A percentile compares a stretch with the other conserved stretches of the same genome.
phyloP scores from a whole-genome alignment of 768 basidiomycete species.

The Ramaria rubella region DNA sequence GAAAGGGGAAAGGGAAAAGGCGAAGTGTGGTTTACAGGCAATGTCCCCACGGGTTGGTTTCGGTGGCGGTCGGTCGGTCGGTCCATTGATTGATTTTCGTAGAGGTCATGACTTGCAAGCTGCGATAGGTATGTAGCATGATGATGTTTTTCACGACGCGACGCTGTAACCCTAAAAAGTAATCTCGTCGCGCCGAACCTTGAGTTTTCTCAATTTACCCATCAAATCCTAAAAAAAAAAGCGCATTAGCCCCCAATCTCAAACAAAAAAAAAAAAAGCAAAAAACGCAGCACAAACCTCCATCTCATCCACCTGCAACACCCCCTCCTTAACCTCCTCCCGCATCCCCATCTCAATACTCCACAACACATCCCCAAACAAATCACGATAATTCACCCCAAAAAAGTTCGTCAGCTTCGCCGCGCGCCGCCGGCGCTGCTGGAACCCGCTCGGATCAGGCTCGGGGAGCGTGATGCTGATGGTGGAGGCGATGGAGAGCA shows the following conservation, averaged over 20 bases:
- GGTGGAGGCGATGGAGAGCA: background rate
- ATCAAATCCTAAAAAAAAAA: conserved; percentile 40
- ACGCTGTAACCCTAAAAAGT: too few species aligned
- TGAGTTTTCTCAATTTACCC: conserved; percentile 27
- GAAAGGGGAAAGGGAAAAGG: too few species aligned
- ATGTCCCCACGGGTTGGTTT: too few species aligned
- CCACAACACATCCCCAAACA: conserved; percentile 71
- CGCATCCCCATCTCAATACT: conserved; percentile 72
- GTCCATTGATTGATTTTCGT: too few species aligned
- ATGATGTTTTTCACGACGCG: too few species aligned
- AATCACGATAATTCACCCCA: conserved; percentile 75
- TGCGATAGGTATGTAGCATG: too few species aligned
- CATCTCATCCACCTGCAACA: conserved; percentile 58
- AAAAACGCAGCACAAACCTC: conserved; percentile 39
- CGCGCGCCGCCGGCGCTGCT: conserved; percentile 62
- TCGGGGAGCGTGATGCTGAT: conserved; percentile 8
- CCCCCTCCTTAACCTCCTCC: conserved; percentile 60
- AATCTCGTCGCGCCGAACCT: conserved; percentile 17
- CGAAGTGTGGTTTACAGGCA: too few species aligned
- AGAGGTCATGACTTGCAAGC: too few species aligned
- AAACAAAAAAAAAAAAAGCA: background rate
- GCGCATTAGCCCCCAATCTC: background rate
- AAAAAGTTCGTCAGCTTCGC: conserved; percentile 86
- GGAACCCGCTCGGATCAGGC: conserved; percentile 36
- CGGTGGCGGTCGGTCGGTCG: too few species aligned